Percentiles rank a stretch among this genome's conserved stretches.
Evolutionary conservation across 2,329 filamentous ascomycete genomes (phyloP).

Genomic region (Thielaviopsis musarum): DNA sequence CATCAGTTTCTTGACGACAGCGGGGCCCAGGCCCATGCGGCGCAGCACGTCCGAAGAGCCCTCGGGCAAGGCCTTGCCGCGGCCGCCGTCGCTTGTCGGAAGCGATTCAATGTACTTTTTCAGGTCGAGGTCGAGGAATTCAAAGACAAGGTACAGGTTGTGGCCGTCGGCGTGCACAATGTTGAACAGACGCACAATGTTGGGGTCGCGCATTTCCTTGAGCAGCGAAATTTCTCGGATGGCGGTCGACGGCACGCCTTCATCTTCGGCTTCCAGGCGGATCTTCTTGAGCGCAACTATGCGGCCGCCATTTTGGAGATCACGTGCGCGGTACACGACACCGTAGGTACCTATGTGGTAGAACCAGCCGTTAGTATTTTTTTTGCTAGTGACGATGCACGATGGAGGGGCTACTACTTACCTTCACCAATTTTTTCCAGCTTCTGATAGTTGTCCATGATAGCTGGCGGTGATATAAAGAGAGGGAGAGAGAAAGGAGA

Average conservation of each 20-base stretch:
- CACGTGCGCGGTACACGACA: constrained; percentile 86
- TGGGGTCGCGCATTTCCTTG: constrained; percentile 86
- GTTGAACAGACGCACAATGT: constrained; percentile 76
- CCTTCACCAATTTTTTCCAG: constrained; percentile 94
- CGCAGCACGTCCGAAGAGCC: constrained; percentile 48
- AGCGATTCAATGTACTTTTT: constrained; percentile 95
- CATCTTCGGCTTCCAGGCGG: constrained; percentile 84
- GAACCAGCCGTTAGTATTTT: constrained; percentile 2
- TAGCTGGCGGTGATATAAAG: constrained; percentile 12
- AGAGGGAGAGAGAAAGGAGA: constrained; percentile 3
- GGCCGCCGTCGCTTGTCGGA: constrained; percentile 66
- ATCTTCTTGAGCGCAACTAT: constrained; percentile 95
- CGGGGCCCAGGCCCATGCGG: constrained; percentile 55
- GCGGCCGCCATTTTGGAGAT: constrained; percentile 63
- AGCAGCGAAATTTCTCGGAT: constrained; percentile 89
- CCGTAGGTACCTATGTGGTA: constrained; percentile 61
- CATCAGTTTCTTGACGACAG: constrained; percentile 89
- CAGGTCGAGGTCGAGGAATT: constrained; percentile 79
- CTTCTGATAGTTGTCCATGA: constrained; percentile 93
- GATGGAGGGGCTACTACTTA: constrained; percentile 21
- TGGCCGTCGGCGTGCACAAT: constrained; percentile 90
- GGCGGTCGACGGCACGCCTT: constrained; percentile 80
- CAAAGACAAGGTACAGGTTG: constrained; percentile 85
- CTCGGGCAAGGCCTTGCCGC: constrained; percentile 71
- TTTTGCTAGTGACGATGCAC: neutral